phyloP scores from a whole-genome alignment of 257 asterid genomes.

The Asclepias syriaca region DNA sequence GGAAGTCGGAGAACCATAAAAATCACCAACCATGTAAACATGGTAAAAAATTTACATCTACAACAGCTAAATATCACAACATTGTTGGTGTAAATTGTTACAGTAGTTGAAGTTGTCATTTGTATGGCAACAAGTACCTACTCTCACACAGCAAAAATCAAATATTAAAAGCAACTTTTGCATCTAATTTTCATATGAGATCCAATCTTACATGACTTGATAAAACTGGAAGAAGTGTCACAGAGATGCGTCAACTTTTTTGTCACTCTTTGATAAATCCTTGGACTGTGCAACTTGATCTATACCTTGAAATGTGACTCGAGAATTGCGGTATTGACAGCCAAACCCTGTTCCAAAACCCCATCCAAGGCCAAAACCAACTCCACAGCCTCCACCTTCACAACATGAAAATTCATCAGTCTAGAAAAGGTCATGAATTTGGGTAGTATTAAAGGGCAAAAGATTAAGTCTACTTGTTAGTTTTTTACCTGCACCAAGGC shows the following conservation, averaged over 20 bases:
- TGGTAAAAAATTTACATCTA: not conserved
- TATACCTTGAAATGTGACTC: conserved; percentile 53
- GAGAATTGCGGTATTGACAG: conserved; percentile 70
- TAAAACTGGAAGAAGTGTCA: conserved; percentile 12
- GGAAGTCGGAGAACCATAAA: not conserved
- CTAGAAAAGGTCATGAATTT: not conserved
- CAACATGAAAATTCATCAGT: conserved; percentile 15
- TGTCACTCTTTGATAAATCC: conserved; percentile 24
- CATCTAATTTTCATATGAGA: not conserved
- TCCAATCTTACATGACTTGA: not conserved
- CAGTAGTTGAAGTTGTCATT: not conserved
- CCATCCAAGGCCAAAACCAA: conserved; percentile 95
- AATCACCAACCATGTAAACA: not conserved
- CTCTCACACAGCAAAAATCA: not conserved
- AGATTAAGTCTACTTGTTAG: not conserved
- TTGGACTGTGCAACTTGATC: conserved; percentile 39
- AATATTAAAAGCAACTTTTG: not conserved
- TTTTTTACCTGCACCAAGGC: conserved; percentile 82
- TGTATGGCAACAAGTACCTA: not conserved
- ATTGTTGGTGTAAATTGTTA: not conserved
- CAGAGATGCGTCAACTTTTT: conserved; percentile 28
- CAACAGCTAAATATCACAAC: not conserved
- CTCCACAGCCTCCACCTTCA: conserved; percentile 95
- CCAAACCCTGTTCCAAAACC: conserved; percentile 90
- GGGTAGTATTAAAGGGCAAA: not conserved